Evolutionary conservation across 2,329 filamentous ascomycete genomes (phyloP), one percentile per base, ranked within the genome.

Genomic region (Dothideomycetes sp.): DNA sequence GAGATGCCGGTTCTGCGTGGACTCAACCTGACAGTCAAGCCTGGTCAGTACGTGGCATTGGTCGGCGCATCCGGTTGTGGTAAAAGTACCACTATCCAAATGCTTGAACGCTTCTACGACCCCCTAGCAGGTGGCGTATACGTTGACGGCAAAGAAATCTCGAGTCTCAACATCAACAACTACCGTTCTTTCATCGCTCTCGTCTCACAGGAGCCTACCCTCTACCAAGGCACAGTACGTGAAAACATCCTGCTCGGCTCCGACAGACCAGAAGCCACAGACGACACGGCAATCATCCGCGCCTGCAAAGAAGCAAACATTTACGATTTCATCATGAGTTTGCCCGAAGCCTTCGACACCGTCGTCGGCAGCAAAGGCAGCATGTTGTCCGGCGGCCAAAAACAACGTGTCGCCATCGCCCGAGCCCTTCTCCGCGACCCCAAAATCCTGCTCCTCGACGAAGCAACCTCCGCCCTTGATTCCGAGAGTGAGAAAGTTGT

Each of bases 41-140:
- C 84, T 0, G 85, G 84, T 4, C 83, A 89, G 57, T 91, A 89
- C 52, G 74, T 89, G 6, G 91, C 89, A 0, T 74, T 96, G 2
- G 91, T 96, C 7, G 91, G 91, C n/a, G 82, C 89, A 0, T 91
- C 83, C 32, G 89, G 91, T 3, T 94, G 88, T 55, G 91, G 91
- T 44, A 96, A 98, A 68, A 86, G 80, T 35, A 96, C 91, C 0
- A 93, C 88, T 0, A 94, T 96, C 57, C 83, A 85, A 3, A 71
- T 96, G 4, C 69, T 96, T 22, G 89, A 96, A 60, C 82, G 91
- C 23, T 96, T 96, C 67, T 96, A 96, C 57, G 87, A 96, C 52
- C 84, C 88, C 0, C 71, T 91, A 0, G 72, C 76, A 0, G 91
- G 91, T 10, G 79, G 79, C 11, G 71, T 98, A 23, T 84, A 78